Evolutionary conservation across 192 early-diverging fungal species (phyloP).

Genomic region (Linnemannia schmuckeri): DNA sequence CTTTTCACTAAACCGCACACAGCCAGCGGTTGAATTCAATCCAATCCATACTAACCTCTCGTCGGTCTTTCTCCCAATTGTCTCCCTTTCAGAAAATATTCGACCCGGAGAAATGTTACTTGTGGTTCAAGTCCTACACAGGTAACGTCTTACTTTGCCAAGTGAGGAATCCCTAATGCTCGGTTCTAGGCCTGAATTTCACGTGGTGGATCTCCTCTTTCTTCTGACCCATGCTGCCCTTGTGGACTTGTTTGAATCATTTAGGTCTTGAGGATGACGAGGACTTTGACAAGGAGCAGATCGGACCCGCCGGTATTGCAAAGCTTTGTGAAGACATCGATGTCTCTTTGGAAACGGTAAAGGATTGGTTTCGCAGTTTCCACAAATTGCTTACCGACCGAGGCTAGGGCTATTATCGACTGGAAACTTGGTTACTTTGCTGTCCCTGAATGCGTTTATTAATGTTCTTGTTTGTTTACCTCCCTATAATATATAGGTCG

Average conservation of each 20-base stretch:
- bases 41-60: conserved; percentile 7
- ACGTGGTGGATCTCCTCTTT: not conserved
- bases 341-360: conserved; percentile 46
- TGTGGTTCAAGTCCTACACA: conserved; percentile 50
- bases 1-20: not conserved
- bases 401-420: not conserved
- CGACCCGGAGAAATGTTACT: conserved; percentile 20
- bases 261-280: conserved; percentile 46
- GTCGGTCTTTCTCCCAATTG: not conserved
- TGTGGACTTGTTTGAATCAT: not conserved
- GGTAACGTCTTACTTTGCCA: conserved; percentile 3
- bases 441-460: not conserved
- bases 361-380: not conserved
- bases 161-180: not conserved
- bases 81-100: conserved; percentile 25
- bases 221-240: not conserved
- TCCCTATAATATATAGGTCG: conserved; percentile 29
- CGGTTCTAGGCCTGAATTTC: not conserved
- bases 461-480: not conserved
- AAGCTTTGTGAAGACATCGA: conserved; percentile 49
- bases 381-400: conserved; percentile 9
- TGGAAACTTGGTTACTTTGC: not conserved
- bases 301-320: conserved; percentile 47
- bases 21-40: not conserved
- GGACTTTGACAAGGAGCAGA: conserved; percentile 40